Conservation (phyloP, 768 basidiomycete genomes). For the Sistotremastrum suecicum region DNA sequence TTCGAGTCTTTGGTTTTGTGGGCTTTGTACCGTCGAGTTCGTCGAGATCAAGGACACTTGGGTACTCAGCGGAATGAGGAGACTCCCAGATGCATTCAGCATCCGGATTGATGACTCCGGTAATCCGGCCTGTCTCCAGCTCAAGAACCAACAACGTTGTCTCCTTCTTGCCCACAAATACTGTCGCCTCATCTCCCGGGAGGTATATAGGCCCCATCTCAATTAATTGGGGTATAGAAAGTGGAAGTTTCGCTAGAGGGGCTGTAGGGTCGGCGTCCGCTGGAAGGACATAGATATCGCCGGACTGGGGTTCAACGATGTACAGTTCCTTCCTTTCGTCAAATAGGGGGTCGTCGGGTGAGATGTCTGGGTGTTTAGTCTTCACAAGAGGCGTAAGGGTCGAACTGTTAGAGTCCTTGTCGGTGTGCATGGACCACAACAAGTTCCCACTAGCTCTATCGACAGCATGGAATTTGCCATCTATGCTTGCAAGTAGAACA, state of each 20-base stretch:
- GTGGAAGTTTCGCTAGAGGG: constrained; percentile 75
- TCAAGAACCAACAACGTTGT: constrained; percentile 67
- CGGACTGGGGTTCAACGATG: constrained; percentile 89
- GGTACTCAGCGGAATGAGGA: constrained; percentile 9
- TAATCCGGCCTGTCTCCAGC: constrained; percentile 67
- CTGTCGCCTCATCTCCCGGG: constrained; percentile 44
- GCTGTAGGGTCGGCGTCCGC: constrained; percentile 31
- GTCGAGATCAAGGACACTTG: constrained; percentile 38
- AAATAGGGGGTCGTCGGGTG: constrained; percentile 45
- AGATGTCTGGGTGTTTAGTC: constrained; percentile 45
- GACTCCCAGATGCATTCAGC: constrained; percentile 53
- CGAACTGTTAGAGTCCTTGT: constrained; percentile 29
- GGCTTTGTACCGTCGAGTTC: constrained; percentile 41
- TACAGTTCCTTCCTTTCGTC: constrained; percentile 55
- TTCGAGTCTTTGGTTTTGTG: constrained; percentile 14
- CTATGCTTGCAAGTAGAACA: constrained; percentile 83
- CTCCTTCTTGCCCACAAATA: constrained; percentile 87
- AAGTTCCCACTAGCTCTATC: constrained; percentile 72
- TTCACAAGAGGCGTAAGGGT: constrained; percentile 61
- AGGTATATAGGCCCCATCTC: constrained; percentile 80
- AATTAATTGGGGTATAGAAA: constrained; percentile 87
- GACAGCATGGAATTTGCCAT: constrained; percentile 89
- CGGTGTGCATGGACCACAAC: constrained; percentile 78
- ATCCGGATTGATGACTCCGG: constrained; percentile 53
- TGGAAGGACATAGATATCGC: constrained; percentile 80